Conservation (phyloP, 78 protist genomes). For the Cyanophora paradoxa region DNA sequence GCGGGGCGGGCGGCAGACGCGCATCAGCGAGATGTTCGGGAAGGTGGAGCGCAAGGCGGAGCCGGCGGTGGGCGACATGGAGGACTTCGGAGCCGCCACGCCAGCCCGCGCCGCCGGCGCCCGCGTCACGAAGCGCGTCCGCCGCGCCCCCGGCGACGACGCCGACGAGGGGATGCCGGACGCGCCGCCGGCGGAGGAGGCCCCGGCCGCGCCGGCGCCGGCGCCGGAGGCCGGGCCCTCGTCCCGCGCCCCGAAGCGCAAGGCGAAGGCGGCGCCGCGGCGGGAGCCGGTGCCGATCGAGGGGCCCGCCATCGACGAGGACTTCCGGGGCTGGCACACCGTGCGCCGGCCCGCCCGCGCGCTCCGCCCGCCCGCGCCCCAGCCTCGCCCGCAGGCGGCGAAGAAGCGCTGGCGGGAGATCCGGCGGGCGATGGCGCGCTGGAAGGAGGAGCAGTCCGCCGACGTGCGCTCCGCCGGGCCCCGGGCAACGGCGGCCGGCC, state of each 20-base stretch:
- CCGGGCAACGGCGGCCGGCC: background rate
- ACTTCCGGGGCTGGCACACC: background rate
- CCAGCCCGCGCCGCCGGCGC: background rate
- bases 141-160: background rate
- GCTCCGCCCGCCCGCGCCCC: background rate
- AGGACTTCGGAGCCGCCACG: background rate
- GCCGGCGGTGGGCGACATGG: background rate
- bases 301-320: background rate
- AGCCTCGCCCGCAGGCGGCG: background rate
- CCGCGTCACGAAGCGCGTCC: background rate
- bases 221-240: background rate
- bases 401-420: too few relatives aligned
- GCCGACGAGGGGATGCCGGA: background rate
- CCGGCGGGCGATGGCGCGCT: too few relatives aligned
- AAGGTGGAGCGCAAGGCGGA: background rate
- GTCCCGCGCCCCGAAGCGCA: background rate
- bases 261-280: background rate
- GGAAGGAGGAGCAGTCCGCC: too few relatives aligned
- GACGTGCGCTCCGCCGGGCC: too few relatives aligned
- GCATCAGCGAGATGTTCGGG: background rate
- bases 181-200: background rate
- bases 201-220: background rate
- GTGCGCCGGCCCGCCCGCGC: background rate
- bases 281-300: background rate
- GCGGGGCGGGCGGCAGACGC: background rate